These are phyloP conservation scores for Mycothermus thermophilus DNA, from an alignment of 495 filamentous ascomycete genomes.

Conservation along the genomic window DNA sequence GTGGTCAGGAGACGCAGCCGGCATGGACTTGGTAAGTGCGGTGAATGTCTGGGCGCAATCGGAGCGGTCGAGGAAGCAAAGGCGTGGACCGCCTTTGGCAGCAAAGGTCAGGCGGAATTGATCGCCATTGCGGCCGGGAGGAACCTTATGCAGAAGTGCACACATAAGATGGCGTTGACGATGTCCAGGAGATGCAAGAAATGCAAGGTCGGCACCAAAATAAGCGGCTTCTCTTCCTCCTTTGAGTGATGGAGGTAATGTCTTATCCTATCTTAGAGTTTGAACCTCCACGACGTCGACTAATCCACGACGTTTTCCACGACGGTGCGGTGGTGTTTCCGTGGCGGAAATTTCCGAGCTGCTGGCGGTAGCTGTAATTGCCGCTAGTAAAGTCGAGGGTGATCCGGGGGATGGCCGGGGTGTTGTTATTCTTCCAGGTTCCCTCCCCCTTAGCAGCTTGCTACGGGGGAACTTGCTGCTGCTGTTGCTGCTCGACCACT, in stretches of 20 bases:
- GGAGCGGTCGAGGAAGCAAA: conserved; percentile 49
- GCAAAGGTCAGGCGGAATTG: conserved; percentile 46
- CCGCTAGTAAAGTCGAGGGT: too few relatives aligned
- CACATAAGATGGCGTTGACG: conserved; percentile 41
- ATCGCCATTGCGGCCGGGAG: conserved; percentile 25
- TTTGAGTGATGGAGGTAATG: conserved; percentile 48
- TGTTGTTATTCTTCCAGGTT: too few relatives aligned
- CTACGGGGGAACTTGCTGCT: too few relatives aligned
- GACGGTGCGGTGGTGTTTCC: conserved; percentile 1
- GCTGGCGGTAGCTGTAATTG: conserved; percentile 3
- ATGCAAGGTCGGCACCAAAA: conserved; percentile 52
- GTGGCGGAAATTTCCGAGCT: conserved; percentile 6
- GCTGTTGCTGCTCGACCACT: too few relatives aligned
- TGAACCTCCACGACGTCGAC: conserved; percentile 3
- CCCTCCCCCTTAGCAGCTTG: too few relatives aligned
- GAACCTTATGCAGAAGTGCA: conserved; percentile 38
- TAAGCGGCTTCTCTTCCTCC: conserved; percentile 32
- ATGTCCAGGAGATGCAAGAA: conserved; percentile 43
- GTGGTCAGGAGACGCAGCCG: conserved; percentile 8
- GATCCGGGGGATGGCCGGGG: too few relatives aligned
- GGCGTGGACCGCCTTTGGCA: conserved; percentile 40
- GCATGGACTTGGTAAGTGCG: conserved; percentile 16
- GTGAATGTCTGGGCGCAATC: conserved; percentile 22
- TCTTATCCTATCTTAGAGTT: conserved; percentile 25
- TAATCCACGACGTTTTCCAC: conserved; percentile 10